phyloP scores from a whole-genome alignment of 768 basidiomycete genomes.

The Terana coerulea region DNA sequence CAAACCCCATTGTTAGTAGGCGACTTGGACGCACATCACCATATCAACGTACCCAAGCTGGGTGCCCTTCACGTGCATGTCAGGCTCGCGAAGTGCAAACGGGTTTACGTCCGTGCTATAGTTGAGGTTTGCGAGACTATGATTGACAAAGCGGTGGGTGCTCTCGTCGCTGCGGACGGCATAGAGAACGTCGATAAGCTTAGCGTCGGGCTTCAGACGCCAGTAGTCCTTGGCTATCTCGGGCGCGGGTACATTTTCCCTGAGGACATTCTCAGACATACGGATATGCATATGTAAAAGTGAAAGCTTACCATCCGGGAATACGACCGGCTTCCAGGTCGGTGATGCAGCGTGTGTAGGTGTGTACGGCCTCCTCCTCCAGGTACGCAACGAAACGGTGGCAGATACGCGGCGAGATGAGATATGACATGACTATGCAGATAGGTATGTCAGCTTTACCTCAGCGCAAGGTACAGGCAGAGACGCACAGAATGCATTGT shows the following conservation, averaged over 20 bases:
- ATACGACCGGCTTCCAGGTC: conserved; percentile 81
- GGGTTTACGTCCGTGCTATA: conserved; percentile 80
- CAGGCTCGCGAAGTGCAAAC: conserved; percentile 84
- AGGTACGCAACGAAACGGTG: conserved; percentile 92
- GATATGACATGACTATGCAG: conserved; percentile 66
- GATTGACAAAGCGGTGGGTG: conserved; percentile 94
- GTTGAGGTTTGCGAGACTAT: conserved; percentile 87
- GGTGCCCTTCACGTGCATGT: conserved; percentile 79
- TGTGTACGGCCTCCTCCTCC: conserved; percentile 93
- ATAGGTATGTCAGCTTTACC: not conserved
- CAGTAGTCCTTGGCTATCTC: conserved; percentile 95
- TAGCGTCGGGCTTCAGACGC: conserved; percentile 70
- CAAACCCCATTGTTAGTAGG: conserved; percentile 9
- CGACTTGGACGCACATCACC: not conserved
- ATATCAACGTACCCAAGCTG: conserved; percentile 51
- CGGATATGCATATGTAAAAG: not conserved
- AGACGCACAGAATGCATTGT: conserved; percentile 78
- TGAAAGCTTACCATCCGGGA: conserved; percentile 62
- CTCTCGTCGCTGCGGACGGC: conserved; percentile 93
- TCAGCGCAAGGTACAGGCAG: not conserved
- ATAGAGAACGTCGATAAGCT: conserved; percentile 83
- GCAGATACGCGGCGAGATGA: conserved; percentile 69
- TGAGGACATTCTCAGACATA: conserved; percentile 19
- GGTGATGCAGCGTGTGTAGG: conserved; percentile 82
- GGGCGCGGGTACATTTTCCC: conserved; percentile 72